Conservation (phyloP, 495 filamentous ascomycete species). For the Penicillium diatomitis region DNA sequence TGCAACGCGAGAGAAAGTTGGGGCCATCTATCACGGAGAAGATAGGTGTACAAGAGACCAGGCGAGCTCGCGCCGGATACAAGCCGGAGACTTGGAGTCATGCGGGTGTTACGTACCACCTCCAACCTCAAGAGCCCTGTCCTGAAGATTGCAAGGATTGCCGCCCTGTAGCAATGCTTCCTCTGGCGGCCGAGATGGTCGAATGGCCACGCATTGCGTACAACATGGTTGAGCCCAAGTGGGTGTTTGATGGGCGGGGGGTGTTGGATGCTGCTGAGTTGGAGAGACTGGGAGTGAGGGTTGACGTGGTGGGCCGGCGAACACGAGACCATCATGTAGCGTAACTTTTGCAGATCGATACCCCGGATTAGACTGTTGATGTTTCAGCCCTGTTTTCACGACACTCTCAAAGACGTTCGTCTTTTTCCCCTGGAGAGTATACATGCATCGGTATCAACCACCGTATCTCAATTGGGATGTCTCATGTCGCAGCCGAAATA, state of each 20-base stretch:
- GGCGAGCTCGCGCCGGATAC: conserved; percentile 1
- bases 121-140: conserved; percentile 11
- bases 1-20: background rate
- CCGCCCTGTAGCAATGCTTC: conserved; percentile 8
- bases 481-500: no score
- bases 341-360: conserved; percentile 1
- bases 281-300: conserved; percentile 44
- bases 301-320: conserved; percentile 18
- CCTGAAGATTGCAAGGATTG: conserved; percentile 15
- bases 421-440: no score
- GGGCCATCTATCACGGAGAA: background rate
- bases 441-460: no score
- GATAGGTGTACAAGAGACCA: background rate
- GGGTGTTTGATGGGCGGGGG: conserved; percentile 64
- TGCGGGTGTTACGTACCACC: conserved; percentile 11
- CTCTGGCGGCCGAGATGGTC: conserved; percentile 19
- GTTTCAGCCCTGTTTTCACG: no score
- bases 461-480: no score
- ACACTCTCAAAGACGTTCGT: no score
- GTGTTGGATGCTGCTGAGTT: conserved; percentile 49
- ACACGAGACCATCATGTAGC: background rate
- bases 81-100: conserved; percentile 9
- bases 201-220: conserved; percentile 45
- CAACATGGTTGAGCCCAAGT: conserved; percentile 57
- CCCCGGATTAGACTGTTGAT: background rate